Conservation (phyloP, 2,329 filamentous ascomycete species). For the Nemania abortiva region DNA sequence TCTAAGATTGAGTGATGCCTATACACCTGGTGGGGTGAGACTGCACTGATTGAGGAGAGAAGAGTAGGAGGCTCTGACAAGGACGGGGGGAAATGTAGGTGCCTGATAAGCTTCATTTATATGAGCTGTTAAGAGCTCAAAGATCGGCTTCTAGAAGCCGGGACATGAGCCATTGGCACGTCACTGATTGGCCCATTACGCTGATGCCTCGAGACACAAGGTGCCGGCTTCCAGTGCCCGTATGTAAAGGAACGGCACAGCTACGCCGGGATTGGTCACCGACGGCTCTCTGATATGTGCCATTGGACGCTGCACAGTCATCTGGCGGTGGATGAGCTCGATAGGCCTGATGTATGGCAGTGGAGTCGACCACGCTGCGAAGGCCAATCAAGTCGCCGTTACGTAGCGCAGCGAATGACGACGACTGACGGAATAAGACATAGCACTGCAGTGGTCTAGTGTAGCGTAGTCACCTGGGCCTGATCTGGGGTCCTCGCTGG, state of each 20-base stretch:
- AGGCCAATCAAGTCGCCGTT: slow-evolving; percentile 22
- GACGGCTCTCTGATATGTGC: slow-evolving; percentile 13
- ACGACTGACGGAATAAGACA: slow-evolving; percentile 20
- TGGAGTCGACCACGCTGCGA: background rate
- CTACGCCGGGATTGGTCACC: slow-evolving; percentile 26
- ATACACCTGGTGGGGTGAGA: slow-evolving; percentile 21
- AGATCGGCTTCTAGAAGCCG: slow-evolving; percentile 16
- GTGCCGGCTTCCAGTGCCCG: slow-evolving; percentile 33
- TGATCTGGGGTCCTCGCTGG: no score
- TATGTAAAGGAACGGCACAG: slow-evolving; percentile 26
- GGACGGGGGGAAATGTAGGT: slow-evolving; percentile 13
- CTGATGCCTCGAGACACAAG: slow-evolving; percentile 16
- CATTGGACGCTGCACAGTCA: slow-evolving; percentile 29
- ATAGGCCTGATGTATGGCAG: slow-evolving; percentile 1
- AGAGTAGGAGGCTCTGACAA: slow-evolving; percentile 7
- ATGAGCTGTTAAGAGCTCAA: background rate
- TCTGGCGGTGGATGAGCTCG: slow-evolving; percentile 25
- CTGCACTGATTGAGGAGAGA: slow-evolving; percentile 2
- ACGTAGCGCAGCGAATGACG: slow-evolving; percentile 32
- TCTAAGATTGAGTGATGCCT: background rate
- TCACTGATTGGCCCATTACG: slow-evolving; percentile 31
- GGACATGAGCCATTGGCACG: slow-evolving; percentile 8
- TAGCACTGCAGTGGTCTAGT: slow-evolving; percentile 2
- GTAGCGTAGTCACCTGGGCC: slow-evolving; percentile 29
- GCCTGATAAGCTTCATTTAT: slow-evolving; percentile 27